Evolutionary conservation across 2,329 filamentous ascomycete species (phyloP), one percentile per base, ranked within the genome.

Genomic region (Hymenoscyphus infarciens): DNA sequence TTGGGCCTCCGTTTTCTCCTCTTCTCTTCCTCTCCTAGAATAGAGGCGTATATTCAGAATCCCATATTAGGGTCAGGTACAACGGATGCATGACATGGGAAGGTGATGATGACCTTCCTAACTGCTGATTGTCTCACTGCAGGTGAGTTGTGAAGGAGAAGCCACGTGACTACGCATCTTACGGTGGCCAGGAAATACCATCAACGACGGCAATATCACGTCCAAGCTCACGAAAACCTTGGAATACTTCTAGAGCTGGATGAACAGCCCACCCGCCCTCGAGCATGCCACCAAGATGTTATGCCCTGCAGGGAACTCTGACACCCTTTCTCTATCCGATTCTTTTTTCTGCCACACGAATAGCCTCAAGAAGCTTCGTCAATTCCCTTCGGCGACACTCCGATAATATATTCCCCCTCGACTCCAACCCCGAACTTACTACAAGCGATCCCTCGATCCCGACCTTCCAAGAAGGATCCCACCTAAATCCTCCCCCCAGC

Each of bases 401-500:
- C 62, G 68, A 70, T 60, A 68, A 65, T 58, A 70, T 63, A 27
- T 53, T 52, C 33, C 13, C 52, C 31, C 19, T 19, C 29, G 25
- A 22, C 31, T 19, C 38, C 13, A 35, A 27, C 27, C 5, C 27
- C n/a, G 52, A 35, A 11, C 11, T 25, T 15, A 19, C 25, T 15
- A 2, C 25, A 27, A 13, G 8, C 11, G 64, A 64, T 57, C n/a
- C 60, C 16, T 52, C 63, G 27, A 55, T 61, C 11, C 66, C 59
- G 35, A 61, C 64, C 2, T 62, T 64, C 27, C 66, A 71, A 64
- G 66, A 70, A 66, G 68, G 67, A 16, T 77, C 85, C 5, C 88
- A 88, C 66, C 83, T 97, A 22, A 90, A 97, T 74, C 94, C 94
- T 2, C 74, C 84, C 0, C 92, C 93, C 0, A 88, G 92, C 71